Evolutionary conservation across 768 basidiomycete species (phyloP).

Genomic region (Tephrocybe sp.): DNA sequence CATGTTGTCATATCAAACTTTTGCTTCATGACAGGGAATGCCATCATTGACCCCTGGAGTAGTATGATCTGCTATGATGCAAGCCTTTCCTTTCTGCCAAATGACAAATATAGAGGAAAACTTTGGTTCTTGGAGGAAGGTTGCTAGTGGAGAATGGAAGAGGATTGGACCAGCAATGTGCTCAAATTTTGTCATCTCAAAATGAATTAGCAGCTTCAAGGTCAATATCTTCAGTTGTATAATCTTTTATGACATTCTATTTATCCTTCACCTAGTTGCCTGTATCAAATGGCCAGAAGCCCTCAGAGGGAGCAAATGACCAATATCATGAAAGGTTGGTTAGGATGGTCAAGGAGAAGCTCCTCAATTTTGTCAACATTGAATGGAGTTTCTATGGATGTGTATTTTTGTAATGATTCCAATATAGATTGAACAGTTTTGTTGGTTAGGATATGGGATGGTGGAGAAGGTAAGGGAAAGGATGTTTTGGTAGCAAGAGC

Average conservation of each 20-base stretch:
- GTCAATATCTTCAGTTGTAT: not conserved
- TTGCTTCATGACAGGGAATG: not conserved
- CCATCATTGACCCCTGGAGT: not conserved
- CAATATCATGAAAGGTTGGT: not conserved
- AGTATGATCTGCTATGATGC: not conserved
- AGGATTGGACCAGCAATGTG: not conserved
- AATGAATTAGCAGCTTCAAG: not conserved
- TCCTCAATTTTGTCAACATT: not conserved
- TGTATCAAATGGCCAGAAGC: not conserved
- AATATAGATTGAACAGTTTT: not conserved
- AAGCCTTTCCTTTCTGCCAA: not conserved
- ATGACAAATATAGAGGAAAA: not conserved
- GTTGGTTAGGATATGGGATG: not conserved
- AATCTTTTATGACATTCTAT: not conserved
- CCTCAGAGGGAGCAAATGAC: not conserved
- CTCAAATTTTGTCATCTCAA: not conserved
- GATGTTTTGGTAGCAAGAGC: not conserved
- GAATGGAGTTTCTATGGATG: not conserved
- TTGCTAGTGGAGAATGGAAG: not conserved
- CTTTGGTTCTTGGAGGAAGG: not conserved
- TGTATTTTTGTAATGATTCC: not conserved
- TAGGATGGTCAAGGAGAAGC: not conserved
- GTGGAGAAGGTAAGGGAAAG: not conserved
- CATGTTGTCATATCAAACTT: slow-evolving; percentile 22
- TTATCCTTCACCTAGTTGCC: not conserved